Evolutionary conservation across 345 rosid species (phyloP), one percentile per base, ranked within the genome.

Genomic region (Camelina hispida): DNA sequence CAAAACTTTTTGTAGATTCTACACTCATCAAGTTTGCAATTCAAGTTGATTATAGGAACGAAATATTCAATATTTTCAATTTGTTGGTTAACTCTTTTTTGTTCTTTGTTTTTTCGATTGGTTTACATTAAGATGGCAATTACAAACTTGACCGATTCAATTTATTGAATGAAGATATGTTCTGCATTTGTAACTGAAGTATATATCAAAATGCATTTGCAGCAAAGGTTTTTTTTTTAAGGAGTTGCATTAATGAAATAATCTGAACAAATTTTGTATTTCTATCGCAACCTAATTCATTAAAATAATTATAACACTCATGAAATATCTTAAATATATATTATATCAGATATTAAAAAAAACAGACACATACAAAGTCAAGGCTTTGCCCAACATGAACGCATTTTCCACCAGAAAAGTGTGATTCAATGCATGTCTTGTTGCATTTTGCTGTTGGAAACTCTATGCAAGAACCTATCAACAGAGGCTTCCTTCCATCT

Each of bases 351-450:
- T 25, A 25, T 25, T 25, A 3, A 25, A 2, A 25, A 25, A 25
- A 25, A 25, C 28, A 25, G 28, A 62, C 66, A 62, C 51, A 42
- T 7, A 42, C 35, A 62, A 11, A 42, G 5, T 62, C 66, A 42
- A 15, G 66, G 14, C 11, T 14, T 4, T 4, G 15, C 1, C 47
- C 47, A 60, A 60, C 7, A 12, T 13, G 23, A 1, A 59, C 32
- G 10, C 66, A 61, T 62, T 22, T 62, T 13, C 66, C 66, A 42
- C 51, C 9, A 7, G 51, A 18, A 42, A 22, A 62, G 4, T 42
- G 3, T 14, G 51, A 40, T 4, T 42, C 51, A 42, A 42, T 62
- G 35, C 66, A 62, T 42, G 32, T 62, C 14, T 22, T n/a, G 23
- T 22, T 62, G 51, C 66, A 62, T 7, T 16, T 57, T 62, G 0